Evolutionary conservation across 495 filamentous ascomycete genomes (phyloP), one percentile per base, ranked within the genome.

Genomic region (Aspergillus ellipticus): DNA sequence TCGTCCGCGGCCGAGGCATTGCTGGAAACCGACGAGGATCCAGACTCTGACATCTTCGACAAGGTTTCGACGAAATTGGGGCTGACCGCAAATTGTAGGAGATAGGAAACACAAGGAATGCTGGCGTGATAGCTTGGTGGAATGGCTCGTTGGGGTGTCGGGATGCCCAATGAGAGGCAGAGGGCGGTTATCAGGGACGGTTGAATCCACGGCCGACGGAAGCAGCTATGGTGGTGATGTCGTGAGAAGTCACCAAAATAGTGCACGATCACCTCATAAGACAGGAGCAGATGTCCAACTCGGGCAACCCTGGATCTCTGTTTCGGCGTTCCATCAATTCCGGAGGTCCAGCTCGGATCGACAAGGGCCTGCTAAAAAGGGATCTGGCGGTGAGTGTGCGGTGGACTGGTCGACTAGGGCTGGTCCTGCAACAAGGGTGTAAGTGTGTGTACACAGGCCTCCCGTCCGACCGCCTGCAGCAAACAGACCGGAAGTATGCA

Each of bases 21-120:
- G 42, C 55, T 61, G 39, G 69, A 71, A 11, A 48, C 51, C 4
- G 61, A 60, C 2, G 70, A 74, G 20, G 72, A 70, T 24, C 68
- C 58, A 7, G 65, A 67, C 55, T 59, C 69, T 56, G 69, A 67
- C 73, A 75, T 75, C 47, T 35, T 57, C 20, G 28, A n/a, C 10
- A 17, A 24, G 16, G 37, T 9, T 17, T 28, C n/a, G 7, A 3
- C 29, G 17, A 20, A 39, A 11, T 42, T 37, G 28, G 29, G 41
- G 5, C 13, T 13, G 20, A 43, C 33, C 4, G 3, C 15, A 43
- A 42, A 42, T 24, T 41, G 29, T 52, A 21, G 26, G 31, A 15
- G 16, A 26, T 28, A 45, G 22, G n/a, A n/a, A n/a, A n/a, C n/a
- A 11, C n/a, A 47, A 24, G 45, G n/a, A 13, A 48, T 3, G 45